Conservation (phyloP, 2,329 filamentous ascomycete species). For the Sporothrix protearum region DNA sequence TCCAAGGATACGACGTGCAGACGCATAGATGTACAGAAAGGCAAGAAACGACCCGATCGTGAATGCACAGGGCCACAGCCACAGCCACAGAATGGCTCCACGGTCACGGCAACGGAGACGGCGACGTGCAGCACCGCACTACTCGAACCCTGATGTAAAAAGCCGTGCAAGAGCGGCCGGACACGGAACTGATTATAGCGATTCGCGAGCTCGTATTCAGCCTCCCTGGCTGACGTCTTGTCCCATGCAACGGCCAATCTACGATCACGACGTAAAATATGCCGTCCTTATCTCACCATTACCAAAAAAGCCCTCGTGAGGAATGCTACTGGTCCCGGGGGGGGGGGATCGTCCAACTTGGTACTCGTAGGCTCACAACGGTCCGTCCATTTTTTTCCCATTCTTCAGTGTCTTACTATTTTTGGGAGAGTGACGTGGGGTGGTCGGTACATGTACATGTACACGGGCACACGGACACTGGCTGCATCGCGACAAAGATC, state of each 20-base stretch:
- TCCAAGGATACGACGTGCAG: background rate
- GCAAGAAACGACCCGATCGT: background rate
- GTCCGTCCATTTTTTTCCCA: background rate
- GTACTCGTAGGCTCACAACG: background rate
- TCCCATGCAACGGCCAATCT: background rate
- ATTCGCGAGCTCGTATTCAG: background rate
- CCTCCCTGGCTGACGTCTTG: background rate
- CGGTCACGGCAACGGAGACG: constrained; percentile 1
- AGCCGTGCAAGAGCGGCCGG: background rate
- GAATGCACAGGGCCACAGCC: background rate
- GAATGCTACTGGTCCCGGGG: background rate
- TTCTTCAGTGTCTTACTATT: constrained; percentile 1
- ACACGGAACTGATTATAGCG: background rate
- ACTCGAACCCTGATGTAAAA: background rate
- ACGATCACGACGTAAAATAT: background rate
- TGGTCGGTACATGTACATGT: background rate
- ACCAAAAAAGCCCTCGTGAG: background rate
- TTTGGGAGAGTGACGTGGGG: background rate
- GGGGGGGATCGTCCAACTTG: too few relatives aligned
- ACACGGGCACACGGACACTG: background rate
- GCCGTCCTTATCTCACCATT: background rate
- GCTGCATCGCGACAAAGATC: background rate
- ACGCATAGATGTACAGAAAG: background rate
- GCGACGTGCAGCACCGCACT: background rate
- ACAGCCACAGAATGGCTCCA: background rate